Evolutionary conservation across 2,329 filamentous ascomycete species (phyloP), one percentile per base, ranked within the genome.

Genomic region (Arthrobotrys megalospora): DNA sequence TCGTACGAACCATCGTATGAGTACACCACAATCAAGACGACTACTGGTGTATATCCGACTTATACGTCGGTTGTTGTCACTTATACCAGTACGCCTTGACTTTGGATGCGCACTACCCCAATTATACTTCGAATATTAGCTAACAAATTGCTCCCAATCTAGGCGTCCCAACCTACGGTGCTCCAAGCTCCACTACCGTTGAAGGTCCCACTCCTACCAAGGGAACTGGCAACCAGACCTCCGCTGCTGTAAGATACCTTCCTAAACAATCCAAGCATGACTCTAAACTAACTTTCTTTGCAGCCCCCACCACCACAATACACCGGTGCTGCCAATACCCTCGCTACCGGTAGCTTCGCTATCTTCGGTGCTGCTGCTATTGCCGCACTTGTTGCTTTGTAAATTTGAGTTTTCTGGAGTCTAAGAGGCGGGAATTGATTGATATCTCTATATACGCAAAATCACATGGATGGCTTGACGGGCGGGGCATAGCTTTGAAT

Each of bases 271-370:
- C 53, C 52, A 19, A n/a, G 5, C 28, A 41, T 50, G 45, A 43
- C 19, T 34, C 8, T 24, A 6, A 34, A 16, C 45, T 65, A 53
- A 47, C 16, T 12, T 38, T 11, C 41, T 50, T 16, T 53, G 10
- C 52, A 79, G 76, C 47, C 55, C 38, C 69, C 70, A 69, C 76
- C 76, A 66, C 76, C 76, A 43, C 24, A 43, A 28, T 75, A 69
- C 48, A 79, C 76, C 8, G 76, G 76, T 65, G 58, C 63, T n/a
- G 76, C 76, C 45, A 75, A 66, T 34, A 38, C 52, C n/a, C 52
- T 79, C 14, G 55, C 28, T 11, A 38, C 47, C 24, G 55, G 48
- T 24, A 43, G 55, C 28, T 41, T 73, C n/a, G 62, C 63, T 10
- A 32, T 79, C 58, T 65, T 73, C 28, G 69, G 60, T 28, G 63